Conservation (phyloP, 768 basidiomycete genomes). For the Calocybe indica region DNA sequence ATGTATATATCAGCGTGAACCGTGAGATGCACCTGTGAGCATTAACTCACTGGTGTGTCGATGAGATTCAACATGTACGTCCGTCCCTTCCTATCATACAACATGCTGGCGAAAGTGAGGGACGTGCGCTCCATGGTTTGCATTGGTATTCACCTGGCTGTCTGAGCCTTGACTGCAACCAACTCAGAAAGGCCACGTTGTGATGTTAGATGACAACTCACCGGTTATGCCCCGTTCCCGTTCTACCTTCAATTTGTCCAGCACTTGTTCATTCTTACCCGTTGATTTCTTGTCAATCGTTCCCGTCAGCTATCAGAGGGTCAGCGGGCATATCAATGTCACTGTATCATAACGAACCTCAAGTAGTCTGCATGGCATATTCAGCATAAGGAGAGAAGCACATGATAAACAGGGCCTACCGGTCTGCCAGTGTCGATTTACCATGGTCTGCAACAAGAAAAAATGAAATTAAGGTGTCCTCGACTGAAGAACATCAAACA, state of each 20-base stretch:
- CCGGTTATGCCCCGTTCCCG: slow-evolving; percentile 95
- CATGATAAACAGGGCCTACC: slow-evolving; percentile 35
- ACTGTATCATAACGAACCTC: slow-evolving; percentile 46
- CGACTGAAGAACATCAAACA: not conserved
- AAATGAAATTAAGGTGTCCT: slow-evolving; percentile 1
- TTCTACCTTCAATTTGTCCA: slow-evolving; percentile 96
- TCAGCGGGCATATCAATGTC: slow-evolving; percentile 8
- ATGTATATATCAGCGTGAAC: not conserved
- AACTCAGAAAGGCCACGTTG: slow-evolving; percentile 2
- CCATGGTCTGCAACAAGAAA: slow-evolving; percentile 65
- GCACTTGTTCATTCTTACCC: slow-evolving; percentile 75
- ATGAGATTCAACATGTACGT: slow-evolving; percentile 86
- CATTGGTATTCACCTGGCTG: slow-evolving; percentile 56
- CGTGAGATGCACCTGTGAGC: not conserved
- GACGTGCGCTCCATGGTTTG: slow-evolving; percentile 3
- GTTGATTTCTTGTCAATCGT: slow-evolving; percentile 67
- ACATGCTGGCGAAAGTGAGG: slow-evolving; percentile 51
- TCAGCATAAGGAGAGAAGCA: slow-evolving; percentile 3
- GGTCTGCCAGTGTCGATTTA: slow-evolving; percentile 90
- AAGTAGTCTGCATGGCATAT: slow-evolving; percentile 43
- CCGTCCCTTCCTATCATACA: slow-evolving; percentile 50
- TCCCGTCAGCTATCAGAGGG: slow-evolving; percentile 63
- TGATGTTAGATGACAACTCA: slow-evolving; percentile 16
- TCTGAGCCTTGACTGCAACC: slow-evolving; percentile 85
- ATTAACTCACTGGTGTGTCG: slow-evolving; percentile 75